A percentile compares a stretch with the other conserved stretches of the same genome.
phyloP scores from a whole-genome alignment of 768 basidiomycete species.

The Podaxis sp. region DNA sequence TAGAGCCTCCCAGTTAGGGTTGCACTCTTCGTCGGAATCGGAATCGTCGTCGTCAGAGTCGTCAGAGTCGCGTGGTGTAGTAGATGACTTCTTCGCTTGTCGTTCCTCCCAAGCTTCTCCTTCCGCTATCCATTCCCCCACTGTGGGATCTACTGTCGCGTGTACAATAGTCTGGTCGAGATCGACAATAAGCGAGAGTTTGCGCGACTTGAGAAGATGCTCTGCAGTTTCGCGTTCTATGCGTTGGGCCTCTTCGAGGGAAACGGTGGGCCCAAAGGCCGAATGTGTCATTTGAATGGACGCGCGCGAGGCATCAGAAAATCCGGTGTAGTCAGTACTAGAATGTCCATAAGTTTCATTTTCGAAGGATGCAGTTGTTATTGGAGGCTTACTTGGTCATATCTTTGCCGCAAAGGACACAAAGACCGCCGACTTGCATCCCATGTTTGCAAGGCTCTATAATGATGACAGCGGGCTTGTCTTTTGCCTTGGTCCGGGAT shows the following conservation, averaged over 20 bases:
- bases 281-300: slow-evolving; percentile 94
- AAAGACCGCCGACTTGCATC: slow-evolving; percentile 88
- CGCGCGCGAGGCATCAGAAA: slow-evolving; percentile 81
- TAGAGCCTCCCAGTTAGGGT: slow-evolving; percentile 91
- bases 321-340: slow-evolving; percentile 82
- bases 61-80: slow-evolving; percentile 25
- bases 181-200: slow-evolving; percentile 94
- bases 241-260: slow-evolving; percentile 85
- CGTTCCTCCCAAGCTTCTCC: slow-evolving; percentile 76
- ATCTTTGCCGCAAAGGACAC: slow-evolving; percentile 93
- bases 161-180: slow-evolving; percentile 99
- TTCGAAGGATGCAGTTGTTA: slow-evolving; percentile 8
- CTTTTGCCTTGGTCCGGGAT: slow-evolving; percentile 51
- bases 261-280: slow-evolving; percentile 86
- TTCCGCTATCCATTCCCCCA: slow-evolving; percentile 94
- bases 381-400: slow-evolving; percentile 70
- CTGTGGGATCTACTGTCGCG: slow-evolving; percentile 97
- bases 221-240: slow-evolving; percentile 82
- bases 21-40: slow-evolving; percentile 57
- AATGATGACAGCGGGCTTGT: slow-evolving; percentile 59
- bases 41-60: slow-evolving; percentile 37
- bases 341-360: slow-evolving; percentile 14
- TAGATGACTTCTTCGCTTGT: slow-evolving; percentile 38
- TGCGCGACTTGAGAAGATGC: slow-evolving; percentile 68
- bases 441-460: slow-evolving; percentile 96